Evolutionary conservation across 2,329 filamentous ascomycete species (phyloP).

Genomic region (Torrubiella hemipterigena): DNA sequence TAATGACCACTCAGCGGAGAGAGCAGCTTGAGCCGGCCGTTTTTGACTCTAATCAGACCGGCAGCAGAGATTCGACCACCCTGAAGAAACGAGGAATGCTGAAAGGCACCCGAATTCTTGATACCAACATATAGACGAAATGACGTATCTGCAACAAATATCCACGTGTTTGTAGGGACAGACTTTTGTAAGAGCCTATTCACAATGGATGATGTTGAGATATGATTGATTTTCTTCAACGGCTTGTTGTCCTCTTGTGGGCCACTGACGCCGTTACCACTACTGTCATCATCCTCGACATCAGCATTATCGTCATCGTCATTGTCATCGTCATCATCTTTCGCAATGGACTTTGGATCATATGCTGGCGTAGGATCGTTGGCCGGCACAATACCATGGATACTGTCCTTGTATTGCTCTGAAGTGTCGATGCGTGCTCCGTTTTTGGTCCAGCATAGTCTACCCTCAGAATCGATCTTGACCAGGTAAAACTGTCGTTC

Average conservation of each 20-base stretch:
- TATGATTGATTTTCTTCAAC: conserved; percentile 41
- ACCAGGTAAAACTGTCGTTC: conserved; percentile 75
- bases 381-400: conserved; percentile 57
- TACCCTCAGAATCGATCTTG: conserved; percentile 59
- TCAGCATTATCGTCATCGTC: conserved; percentile 33
- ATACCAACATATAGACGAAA: conserved; percentile 83
- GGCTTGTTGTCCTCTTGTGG: too few relatives aligned
- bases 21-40: conserved; percentile 63
- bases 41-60: conserved; percentile 73
- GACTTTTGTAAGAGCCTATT: conserved; percentile 69
- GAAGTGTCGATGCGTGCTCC: conserved; percentile 66
- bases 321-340: conserved; percentile 9
- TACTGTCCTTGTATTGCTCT: conserved; percentile 63
- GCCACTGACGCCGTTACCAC: too few relatives aligned
- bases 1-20: conserved; percentile 72
- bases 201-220: conserved; percentile 61
- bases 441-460: conserved; percentile 81
- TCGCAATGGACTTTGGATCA: conserved; percentile 12
- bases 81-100: conserved; percentile 82
- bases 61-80: conserved; percentile 72
- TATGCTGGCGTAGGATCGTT: conserved; percentile 49
- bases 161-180: conserved; percentile 83
- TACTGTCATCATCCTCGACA: conserved; percentile 47
- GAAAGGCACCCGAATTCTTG: conserved; percentile 78
- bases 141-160: conserved; percentile 79